Conservation (phyloP, 371 early-diverging fungal species). For the Cokeromyces recurvatus region DNA sequence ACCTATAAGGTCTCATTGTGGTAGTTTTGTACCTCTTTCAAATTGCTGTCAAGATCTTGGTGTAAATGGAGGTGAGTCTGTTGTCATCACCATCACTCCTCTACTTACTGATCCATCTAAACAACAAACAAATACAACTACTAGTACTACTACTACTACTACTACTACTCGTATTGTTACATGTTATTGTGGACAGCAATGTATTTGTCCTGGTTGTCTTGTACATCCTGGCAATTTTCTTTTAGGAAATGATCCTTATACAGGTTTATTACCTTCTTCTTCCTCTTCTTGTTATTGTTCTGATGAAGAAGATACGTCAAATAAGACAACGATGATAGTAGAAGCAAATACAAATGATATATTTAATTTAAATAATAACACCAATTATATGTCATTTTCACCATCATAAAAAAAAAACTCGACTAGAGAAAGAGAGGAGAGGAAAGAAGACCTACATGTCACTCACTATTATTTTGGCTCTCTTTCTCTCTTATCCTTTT, state of each 20-base stretch:
- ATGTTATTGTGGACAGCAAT: conserved; percentile 28
- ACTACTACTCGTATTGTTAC: conserved; percentile 30
- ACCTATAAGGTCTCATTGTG: conserved; percentile 13
- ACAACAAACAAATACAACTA: no score
- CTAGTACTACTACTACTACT: no score
- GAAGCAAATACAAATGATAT: no score
- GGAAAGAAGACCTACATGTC: no score
- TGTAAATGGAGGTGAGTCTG: conserved; percentile 27
- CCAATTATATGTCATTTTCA: no score
- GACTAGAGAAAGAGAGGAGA: no score
- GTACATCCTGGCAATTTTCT: conserved; percentile 31
- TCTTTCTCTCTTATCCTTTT: no score
- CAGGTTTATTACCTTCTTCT: conserved; percentile 14
- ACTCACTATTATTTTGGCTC: no score
- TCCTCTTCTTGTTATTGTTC: conserved; percentile 27
- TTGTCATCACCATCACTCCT: conserved; percentile 44
- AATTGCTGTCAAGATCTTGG: conserved; percentile 9
- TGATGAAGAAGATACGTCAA: conserved; percentile 31
- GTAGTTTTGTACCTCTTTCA: conserved; percentile 23
- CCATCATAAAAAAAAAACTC: no score
- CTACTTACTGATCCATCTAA: conserved; percentile 5
- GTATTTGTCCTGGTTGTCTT: conserved; percentile 35
- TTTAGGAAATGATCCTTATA: conserved; percentile 28
- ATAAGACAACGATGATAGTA: no score
- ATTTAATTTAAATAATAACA: no score